Base-by-base conservation (phyloP, 192 early-diverging fungal species). In the Umbelopsis ramanniana region DNA sequence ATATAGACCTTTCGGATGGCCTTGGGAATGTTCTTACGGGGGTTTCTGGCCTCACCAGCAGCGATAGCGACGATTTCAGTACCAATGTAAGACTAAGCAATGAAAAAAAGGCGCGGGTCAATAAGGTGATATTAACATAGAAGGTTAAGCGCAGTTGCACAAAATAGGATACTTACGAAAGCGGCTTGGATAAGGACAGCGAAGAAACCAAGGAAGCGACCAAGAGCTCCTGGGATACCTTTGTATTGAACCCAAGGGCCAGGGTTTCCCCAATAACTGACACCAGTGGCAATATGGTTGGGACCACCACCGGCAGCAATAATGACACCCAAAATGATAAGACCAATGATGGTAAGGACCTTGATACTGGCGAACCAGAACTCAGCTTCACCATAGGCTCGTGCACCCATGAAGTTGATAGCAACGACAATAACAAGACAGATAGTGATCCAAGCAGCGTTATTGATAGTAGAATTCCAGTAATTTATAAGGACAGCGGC, bases 61-160 rank as follows among this genome's bases (percentile, higher is more conserved):
- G 88, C 85, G 52, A 90, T 82, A 67, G 84, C 89, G 29, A 90
- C 84, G 48, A 90, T 76, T 73, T 90, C 89, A 72, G 82, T 69
- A 50, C 67, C 69, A 67, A 73, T 75, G 69, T 72, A 75, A 45
- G 74, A 74, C 70, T 71, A 60, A 19, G 17, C 1, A 37, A 14
- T 6, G 9, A 37, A 9, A 60, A 33, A 15, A 11, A 60, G 11
- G 29, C 12, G 15, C 15, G 48, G 17, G 9, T 50, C 19, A 50
- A 3, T 50, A 50, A n/a, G 21, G 60, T 6, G 68, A 37, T 37
- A 12, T 19, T 37, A 38, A 15, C 33, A 63, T 38, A 63, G 22
- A 0, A 19, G 57, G 57, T 63, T 63, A 29, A 69, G 48, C 26
- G 10, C 14, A 70, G 52, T 53, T 7, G 52, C 19, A 48, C 47